phyloP scores from a whole-genome alignment of 108 stramenopile species.

The Parietichytrium sp. region DNA sequence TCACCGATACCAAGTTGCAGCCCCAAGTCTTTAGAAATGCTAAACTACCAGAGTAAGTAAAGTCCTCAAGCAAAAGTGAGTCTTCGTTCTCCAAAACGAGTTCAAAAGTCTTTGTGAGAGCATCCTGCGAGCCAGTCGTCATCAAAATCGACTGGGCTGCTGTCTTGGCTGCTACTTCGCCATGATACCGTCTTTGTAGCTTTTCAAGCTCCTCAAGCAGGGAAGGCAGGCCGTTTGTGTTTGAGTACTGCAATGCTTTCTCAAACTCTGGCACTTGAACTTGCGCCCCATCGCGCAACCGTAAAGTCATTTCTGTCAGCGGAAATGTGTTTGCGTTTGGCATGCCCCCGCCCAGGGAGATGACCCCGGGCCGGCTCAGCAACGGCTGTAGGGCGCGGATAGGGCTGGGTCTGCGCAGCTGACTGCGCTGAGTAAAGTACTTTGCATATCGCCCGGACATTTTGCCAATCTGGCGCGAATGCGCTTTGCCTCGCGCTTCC shows the following conservation, averaged over 20 bases:
- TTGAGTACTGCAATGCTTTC: slow-evolving; percentile 53
- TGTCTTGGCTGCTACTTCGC: neutral
- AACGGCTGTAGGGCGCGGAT: slow-evolving; percentile 52
- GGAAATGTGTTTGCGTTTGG: slow-evolving; percentile 55
- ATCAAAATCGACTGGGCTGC: slow-evolving; percentile 29
- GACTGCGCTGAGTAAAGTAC: neutral
- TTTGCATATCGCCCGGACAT: too few relatives aligned
- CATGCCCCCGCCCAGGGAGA: slow-evolving; percentile 58
- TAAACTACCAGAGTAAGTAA: slow-evolving; percentile 56
- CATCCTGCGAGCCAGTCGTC: slow-evolving; percentile 54
- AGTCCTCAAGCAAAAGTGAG: slow-evolving; percentile 50
- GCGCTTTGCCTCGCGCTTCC: too few relatives aligned
- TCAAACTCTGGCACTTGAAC: neutral
- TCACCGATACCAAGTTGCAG: neutral
- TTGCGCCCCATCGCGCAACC: neutral
- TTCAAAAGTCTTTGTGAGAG: slow-evolving; percentile 54
- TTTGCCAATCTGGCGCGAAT: too few relatives aligned
- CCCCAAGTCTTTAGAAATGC: slow-evolving; percentile 50
- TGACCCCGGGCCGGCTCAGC: slow-evolving; percentile 45
- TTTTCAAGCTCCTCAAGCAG: slow-evolving; percentile 42
- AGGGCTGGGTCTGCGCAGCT: slow-evolving; percentile 26
- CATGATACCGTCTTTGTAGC: slow-evolving; percentile 44
- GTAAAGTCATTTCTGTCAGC: slow-evolving; percentile 18
- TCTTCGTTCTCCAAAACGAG: slow-evolving; percentile 48
- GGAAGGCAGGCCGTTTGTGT: slow-evolving; percentile 49